Evolutionary conservation across 2,329 filamentous ascomycete species (phyloP).

Genomic region (Stagonosporopsis chrysanthemi): DNA sequence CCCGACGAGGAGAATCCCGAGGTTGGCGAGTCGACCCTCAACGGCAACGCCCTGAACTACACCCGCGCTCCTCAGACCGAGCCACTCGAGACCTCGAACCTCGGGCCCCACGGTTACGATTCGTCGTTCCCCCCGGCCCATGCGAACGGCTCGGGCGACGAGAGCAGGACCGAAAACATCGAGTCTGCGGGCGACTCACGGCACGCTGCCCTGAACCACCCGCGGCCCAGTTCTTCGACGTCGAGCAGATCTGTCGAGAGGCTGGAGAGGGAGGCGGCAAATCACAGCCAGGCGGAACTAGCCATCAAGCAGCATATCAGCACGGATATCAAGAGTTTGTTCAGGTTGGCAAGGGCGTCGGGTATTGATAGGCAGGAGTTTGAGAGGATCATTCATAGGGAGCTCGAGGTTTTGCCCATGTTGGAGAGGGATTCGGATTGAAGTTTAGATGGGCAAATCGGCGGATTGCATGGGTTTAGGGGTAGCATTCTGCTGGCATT

Average conservation of each 20-base stretch:
- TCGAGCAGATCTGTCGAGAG: constrained; percentile 63
- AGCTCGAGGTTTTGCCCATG: constrained; percentile 73
- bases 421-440: constrained; percentile 64
- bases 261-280: constrained; percentile 63
- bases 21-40: constrained; percentile 60
- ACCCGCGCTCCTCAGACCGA: constrained; percentile 55
- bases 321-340: constrained; percentile 79
- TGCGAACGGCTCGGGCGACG: constrained; percentile 13
- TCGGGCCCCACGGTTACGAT: constrained; percentile 43
- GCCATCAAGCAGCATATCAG: constrained; percentile 82
- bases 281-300: constrained; percentile 70
- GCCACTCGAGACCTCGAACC: constrained; percentile 50
- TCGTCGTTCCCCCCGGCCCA: constrained; percentile 40
- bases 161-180: constrained; percentile 32
- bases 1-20: constrained; percentile 71
- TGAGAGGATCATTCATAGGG: constrained; percentile 72
- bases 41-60: constrained; percentile 58
- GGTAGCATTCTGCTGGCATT: constrained; percentile 8
- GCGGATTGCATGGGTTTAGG: not conserved
- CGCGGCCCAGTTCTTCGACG: constrained; percentile 51
- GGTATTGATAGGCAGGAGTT: constrained; percentile 81
- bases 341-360: constrained; percentile 70
- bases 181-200: constrained; percentile 33
- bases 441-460: not conserved
- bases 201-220: constrained; percentile 41